Base-by-base conservation (phyloP, 148 eudicot species). In the Rhododendron vialii region DNA sequence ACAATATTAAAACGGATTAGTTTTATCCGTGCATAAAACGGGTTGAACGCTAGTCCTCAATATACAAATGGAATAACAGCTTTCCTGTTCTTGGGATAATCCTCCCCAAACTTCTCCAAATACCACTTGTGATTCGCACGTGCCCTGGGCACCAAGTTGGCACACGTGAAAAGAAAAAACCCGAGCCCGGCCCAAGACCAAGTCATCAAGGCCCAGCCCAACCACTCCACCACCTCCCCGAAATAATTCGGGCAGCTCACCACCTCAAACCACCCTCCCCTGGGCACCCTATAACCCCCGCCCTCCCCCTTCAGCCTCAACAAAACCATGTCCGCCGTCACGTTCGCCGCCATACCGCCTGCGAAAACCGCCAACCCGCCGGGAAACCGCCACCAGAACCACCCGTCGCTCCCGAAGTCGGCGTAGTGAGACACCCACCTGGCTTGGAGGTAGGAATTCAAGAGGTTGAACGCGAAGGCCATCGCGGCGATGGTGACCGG, bases 191-290 rank as follows among this genome's bases (percentile, higher is more conserved):
- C 93, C 98, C 96, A 95, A 45, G 98, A 93, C 91, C 94, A 92
- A 15, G 91, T 92, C 96, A 95, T 93, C 28, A 96, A 3, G 28
- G 93, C 91, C 98, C 98, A 96, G 48, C 98, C 98, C 87, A 91
- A 87, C 99, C 99, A 96, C 93, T 96, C 99, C 82, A 93, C 83
- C 17, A 95, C 85, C 91, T 96, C 99, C n/a, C 99, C 98, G 9
- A 96, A 92, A 89, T 96, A 96, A 83, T 96, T 96, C 0, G 98
- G 93, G 36, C 99, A 94, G 22, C 96, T 94, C 24, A 97, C 95
- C 87, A 83, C 63, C 91, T 93, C 98, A 89, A 95, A 97, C 65
- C 81, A 79, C 88, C 98, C 98, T 15, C 98, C 98, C 28, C 78
- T 91, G 0, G 99, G 99, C 7, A 97, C 84, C 87, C 81, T 90